These are phyloP conservation scores for Claviceps sp. DNA, from an alignment of 2,329 filamentous ascomycete species.

Conservation along the genomic window DNA sequence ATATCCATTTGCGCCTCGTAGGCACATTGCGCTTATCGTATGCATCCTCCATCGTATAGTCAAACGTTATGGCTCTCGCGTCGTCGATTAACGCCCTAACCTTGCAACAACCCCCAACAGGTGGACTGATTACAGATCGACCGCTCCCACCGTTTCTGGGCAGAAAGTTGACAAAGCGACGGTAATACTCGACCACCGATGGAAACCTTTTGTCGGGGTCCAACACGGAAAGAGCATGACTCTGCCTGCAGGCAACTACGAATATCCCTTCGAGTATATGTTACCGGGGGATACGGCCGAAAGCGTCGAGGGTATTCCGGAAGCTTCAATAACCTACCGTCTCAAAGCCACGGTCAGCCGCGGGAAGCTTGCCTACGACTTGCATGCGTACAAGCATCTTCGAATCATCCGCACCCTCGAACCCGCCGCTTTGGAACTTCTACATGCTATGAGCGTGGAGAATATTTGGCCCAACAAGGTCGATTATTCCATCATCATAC, in stretches of 20 bases:
- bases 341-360: slow-evolving; percentile 81
- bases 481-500: slow-evolving; percentile 86
- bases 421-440: slow-evolving; percentile 60
- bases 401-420: slow-evolving; percentile 68
- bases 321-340: slow-evolving; percentile 80
- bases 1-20: slow-evolving; percentile 57
- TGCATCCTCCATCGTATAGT: slow-evolving; percentile 14
- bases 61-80: not conserved
- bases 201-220: slow-evolving; percentile 48
- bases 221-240: slow-evolving; percentile 40
- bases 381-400: slow-evolving; percentile 65
- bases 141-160: slow-evolving; percentile 43
- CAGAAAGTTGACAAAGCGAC: slow-evolving; percentile 45
- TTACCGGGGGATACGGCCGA: slow-evolving; percentile 64
- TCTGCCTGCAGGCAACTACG: slow-evolving; percentile 63
- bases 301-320: slow-evolving; percentile 78
- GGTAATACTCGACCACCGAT: slow-evolving; percentile 54
- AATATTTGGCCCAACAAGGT: slow-evolving; percentile 98
- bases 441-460: slow-evolving; percentile 88
- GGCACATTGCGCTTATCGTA: slow-evolving; percentile 55
- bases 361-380: slow-evolving; percentile 78
- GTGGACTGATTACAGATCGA: slow-evolving; percentile 39
- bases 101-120: slow-evolving; percentile 15
- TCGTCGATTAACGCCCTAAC: slow-evolving; percentile 6
- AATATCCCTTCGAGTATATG: slow-evolving; percentile 66